phyloP scores from a whole-genome alignment of 352 stramenopile genomes.

The Phytophthora nicotianae region DNA sequence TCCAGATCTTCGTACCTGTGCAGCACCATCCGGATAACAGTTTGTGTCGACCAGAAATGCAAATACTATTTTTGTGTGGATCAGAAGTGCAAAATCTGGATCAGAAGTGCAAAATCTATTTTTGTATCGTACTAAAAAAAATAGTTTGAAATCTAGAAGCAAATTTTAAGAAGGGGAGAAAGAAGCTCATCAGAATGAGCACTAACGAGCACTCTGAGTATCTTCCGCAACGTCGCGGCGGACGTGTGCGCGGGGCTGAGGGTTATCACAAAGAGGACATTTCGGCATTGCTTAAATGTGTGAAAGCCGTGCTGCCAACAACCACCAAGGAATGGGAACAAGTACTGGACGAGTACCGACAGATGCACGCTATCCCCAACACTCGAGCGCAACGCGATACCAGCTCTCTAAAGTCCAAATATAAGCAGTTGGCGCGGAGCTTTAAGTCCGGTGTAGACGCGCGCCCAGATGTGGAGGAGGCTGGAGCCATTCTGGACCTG shows the following conservation, averaged over 20 bases:
- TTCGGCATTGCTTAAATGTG: constrained; percentile 22
- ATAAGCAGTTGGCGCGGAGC: constrained; percentile 34
- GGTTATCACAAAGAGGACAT: constrained; percentile 42
- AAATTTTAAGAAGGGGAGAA: neutral
- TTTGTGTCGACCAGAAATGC: neutral
- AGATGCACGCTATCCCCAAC: constrained; percentile 32
- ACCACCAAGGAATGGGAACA: constrained; percentile 30
- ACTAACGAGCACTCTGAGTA: constrained; percentile 14
- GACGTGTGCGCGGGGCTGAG: constrained; percentile 34
- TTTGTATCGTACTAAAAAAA: neutral
- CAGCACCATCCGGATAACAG: constrained; percentile 23
- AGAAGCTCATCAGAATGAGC: constrained; percentile 3
- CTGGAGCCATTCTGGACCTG: constrained; percentile 14
- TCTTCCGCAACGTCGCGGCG: constrained; percentile 29
- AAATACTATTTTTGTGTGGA: no score
- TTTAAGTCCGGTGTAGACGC: constrained; percentile 5
- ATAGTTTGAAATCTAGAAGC: constrained; percentile 11
- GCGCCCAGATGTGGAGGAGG: constrained; percentile 23
- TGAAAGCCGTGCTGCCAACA: constrained; percentile 22
- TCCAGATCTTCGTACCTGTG: constrained; percentile 16
- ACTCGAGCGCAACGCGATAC: constrained; percentile 29
- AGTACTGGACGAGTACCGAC: constrained; percentile 35
- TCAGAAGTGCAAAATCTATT: no score
- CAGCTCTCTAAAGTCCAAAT: constrained; percentile 35
- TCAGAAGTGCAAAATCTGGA: no score